These are phyloP conservation scores for Urtica urens DNA, from an alignment of 306 rosid genomes.

Conservation along the genomic window DNA sequence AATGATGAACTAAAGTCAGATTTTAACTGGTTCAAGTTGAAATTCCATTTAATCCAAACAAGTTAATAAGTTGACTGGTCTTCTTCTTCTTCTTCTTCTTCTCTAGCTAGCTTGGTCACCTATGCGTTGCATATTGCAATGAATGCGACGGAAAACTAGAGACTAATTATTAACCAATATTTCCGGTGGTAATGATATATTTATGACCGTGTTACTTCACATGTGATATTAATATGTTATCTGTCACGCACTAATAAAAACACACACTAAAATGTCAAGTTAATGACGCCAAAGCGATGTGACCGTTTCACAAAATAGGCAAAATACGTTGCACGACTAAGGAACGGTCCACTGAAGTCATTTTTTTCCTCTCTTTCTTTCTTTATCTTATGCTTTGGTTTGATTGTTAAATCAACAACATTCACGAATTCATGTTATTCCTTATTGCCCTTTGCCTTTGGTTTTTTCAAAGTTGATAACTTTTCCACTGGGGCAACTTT, in stretches of 20 bases:
- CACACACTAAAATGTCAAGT: conserved; percentile 12
- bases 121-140: neutral
- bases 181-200: neutral
- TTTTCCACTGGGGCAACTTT: too few species aligned
- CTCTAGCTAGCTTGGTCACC: neutral
- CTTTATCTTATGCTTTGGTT: neutral
- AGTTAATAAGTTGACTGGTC: conserved; percentile 8
- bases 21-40: neutral
- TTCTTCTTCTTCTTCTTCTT: too few species aligned
- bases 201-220: conserved; percentile 4
- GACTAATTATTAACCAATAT: neutral
- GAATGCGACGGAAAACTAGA: neutral
- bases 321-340: neutral
- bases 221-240: neutral
- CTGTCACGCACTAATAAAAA: conserved; percentile 18
- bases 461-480: conserved; percentile 32
- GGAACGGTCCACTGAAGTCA: neutral
- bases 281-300: conserved; percentile 11
- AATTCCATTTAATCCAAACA: neutral
- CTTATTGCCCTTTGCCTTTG: neutral
- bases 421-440: neutral
- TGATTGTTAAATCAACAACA: neutral
- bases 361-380: neutral
- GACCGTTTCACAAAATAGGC: conserved; percentile 14
- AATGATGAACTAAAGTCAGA: neutral